Conservation (phyloP, 139 green algal genomes). For the Picochlorum sp. region DNA sequence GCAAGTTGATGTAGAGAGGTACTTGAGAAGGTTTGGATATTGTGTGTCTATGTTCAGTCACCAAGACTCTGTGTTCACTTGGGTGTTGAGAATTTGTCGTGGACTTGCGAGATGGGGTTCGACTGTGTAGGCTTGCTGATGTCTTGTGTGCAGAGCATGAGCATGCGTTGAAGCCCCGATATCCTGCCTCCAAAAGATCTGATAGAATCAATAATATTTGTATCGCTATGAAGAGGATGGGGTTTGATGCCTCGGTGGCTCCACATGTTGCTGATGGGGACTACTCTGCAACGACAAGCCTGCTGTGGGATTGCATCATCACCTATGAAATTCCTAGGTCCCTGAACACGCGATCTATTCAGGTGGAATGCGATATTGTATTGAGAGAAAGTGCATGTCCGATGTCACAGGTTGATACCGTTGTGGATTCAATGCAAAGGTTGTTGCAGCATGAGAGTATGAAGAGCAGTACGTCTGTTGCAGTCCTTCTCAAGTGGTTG, state of each 20-base stretch:
- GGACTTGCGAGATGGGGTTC: slow-evolving; percentile 64
- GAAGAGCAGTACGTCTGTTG: too few species aligned
- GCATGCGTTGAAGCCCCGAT: slow-evolving; percentile 22
- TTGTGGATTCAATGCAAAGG: not conserved
- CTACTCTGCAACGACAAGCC: slow-evolving; percentile 40
- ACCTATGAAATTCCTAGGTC: not conserved
- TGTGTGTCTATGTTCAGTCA: slow-evolving; percentile 51
- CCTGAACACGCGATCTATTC: not conserved
- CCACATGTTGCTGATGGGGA: slow-evolving; percentile 55
- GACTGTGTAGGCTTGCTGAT: slow-evolving; percentile 58
- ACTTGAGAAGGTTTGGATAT: slow-evolving; percentile 62
- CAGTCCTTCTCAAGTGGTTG: too few species aligned
- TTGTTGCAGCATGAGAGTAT: too few species aligned
- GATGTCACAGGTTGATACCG: not conserved
- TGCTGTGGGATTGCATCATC: slow-evolving; percentile 48
- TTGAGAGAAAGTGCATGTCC: not conserved
- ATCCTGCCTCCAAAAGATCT: slow-evolving; percentile 31
- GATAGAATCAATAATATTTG: slow-evolving; percentile 47
- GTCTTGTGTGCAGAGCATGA: slow-evolving; percentile 6
- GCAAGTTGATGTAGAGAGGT: slow-evolving; percentile 59
- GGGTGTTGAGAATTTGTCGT: slow-evolving; percentile 40
- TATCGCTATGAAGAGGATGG: slow-evolving; percentile 30
- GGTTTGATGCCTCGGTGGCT: slow-evolving; percentile 15
- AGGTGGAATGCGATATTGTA: not conserved
- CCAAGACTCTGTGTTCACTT: slow-evolving; percentile 58